Base-by-base conservation (phyloP, 2,329 filamentous ascomycete species). In the Didymella sp. region DNA sequence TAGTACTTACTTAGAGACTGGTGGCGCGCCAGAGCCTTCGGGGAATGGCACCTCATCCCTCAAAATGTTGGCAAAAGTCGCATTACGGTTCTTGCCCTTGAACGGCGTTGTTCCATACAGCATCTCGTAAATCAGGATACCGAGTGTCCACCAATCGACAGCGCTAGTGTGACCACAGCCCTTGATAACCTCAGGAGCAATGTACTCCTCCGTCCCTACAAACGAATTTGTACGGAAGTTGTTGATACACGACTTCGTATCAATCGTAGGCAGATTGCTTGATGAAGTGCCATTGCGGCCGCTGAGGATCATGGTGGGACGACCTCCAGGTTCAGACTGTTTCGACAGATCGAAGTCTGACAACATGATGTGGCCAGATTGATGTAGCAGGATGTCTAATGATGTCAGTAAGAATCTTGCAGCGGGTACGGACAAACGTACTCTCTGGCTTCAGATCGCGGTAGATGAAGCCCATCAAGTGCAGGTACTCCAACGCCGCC, bases 311-410 rank as follows among this genome's bases (percentile, higher is more conserved):
- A 99, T 98, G 22, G 93, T 97, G 45, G 95, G 95, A 73, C 94
- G 94, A 79, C 95, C 95, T 72, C 93, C 95, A 15, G 91, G 89
- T 65, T 96, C 95, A 6, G 95, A 99, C 78, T 99, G 95, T 78
- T 99, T 99, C 9, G 93, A 97, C 60, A 99, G 80, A 78, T 99
- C 95, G 78, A 99, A 99, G 80, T 99, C 95, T 59, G 95, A 98
- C 75, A 99, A 85, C 95, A 99, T 99, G 69, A 99, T 99, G 77
- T 99, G 95, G 15, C 95, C 95, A n/a, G 95, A 98, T 77, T 99
- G 95, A 76, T 99, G 95, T 21, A 99, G 87, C 13, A 99, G 84
- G 64, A 99, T 99, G 70, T 99, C 93, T 97, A 66, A 6, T 33
- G 5, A 22, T 22, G 66, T 83, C 71, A 84, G 80, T 4, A 13